Evolutionary conservation across 805 yeast genomes (phyloP).

Genomic region (Priceomyces castillae): DNA sequence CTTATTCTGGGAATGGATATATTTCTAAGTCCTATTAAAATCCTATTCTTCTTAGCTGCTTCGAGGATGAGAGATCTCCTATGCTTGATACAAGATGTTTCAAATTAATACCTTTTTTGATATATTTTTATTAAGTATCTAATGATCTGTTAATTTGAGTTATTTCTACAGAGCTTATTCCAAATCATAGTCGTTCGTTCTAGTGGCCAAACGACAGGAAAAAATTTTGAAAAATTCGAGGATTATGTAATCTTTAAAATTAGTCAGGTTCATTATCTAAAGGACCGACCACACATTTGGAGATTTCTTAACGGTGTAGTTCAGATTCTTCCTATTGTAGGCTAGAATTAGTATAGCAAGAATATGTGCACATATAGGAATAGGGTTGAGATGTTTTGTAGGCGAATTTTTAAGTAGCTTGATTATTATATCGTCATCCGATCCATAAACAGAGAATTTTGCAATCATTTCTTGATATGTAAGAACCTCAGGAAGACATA

Average conservation of each 20-base stretch:
- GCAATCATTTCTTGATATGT: slow-evolving; percentile 2
- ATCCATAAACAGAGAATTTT: neutral
- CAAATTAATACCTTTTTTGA: neutral
- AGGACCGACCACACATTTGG: neutral
- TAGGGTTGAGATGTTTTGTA: slow-evolving; percentile 10
- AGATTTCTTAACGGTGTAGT: neutral
- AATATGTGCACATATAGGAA: slow-evolving; percentile 24
- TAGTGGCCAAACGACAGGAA: slow-evolving; percentile 10
- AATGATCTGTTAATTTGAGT: neutral
- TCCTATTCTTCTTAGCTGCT: neutral
- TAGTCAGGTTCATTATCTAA: neutral
- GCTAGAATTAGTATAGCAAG: slow-evolving; percentile 13
- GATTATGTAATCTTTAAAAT: slow-evolving; percentile 7
- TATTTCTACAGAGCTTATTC: neutral
- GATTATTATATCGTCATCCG: neutral
- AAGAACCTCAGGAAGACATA: neutral
- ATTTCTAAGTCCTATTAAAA: neutral
- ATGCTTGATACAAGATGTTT: neutral
- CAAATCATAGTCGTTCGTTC: slow-evolving; percentile 4
- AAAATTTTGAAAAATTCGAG: slow-evolving; percentile 10
- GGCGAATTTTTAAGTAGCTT: slow-evolving; percentile 1
- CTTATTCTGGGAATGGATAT: neutral
- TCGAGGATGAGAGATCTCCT: neutral
- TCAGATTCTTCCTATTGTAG: slow-evolving; percentile 3
- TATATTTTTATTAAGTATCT: neutral